Percentiles rank a stretch among this genome's conserved stretches.
Evolutionary conservation across 2,329 filamentous ascomycete genomes (phyloP).

Genomic region (Apiospora hydei): DNA sequence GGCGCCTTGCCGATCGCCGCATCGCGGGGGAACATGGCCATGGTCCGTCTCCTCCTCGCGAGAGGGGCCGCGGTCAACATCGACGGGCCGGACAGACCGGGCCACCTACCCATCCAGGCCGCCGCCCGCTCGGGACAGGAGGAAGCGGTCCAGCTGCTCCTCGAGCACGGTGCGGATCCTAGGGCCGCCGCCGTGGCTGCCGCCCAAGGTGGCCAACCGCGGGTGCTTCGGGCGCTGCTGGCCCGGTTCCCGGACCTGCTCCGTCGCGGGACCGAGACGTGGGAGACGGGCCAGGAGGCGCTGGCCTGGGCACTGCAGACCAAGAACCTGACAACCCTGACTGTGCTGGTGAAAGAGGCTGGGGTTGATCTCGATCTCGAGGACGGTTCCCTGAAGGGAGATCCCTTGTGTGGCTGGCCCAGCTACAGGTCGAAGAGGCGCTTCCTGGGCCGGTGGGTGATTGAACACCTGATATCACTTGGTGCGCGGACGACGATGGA

Average conservation of each 20-base stretch:
- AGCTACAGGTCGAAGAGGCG: too few species aligned
- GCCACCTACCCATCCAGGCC: background rate
- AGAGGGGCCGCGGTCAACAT: background rate
- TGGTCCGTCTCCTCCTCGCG: constrained; percentile 6
- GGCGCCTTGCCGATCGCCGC: constrained; percentile 2
- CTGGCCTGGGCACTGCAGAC: background rate
- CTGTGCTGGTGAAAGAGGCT: background rate
- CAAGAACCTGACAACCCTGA: background rate
- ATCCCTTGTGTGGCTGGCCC: too few species aligned
- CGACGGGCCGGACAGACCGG: background rate
- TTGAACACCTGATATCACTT: background rate
- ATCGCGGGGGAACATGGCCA: background rate
- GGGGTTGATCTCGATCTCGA: background rate
- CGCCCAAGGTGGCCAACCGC: background rate
- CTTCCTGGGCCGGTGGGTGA: background rate
- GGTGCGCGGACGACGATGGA: background rate
- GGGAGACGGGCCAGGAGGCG: background rate
- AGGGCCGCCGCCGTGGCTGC: background rate
- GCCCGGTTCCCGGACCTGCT: background rate
- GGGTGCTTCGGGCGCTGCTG: background rate
- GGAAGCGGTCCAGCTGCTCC: constrained; percentile 10
- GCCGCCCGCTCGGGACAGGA: background rate
- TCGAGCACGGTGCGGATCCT: constrained; percentile 1
- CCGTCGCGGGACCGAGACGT: background rate
- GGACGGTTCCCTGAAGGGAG: too few species aligned